phyloP scores from a whole-genome alignment of 441 rosid species.

The Capsella rubella region DNA sequence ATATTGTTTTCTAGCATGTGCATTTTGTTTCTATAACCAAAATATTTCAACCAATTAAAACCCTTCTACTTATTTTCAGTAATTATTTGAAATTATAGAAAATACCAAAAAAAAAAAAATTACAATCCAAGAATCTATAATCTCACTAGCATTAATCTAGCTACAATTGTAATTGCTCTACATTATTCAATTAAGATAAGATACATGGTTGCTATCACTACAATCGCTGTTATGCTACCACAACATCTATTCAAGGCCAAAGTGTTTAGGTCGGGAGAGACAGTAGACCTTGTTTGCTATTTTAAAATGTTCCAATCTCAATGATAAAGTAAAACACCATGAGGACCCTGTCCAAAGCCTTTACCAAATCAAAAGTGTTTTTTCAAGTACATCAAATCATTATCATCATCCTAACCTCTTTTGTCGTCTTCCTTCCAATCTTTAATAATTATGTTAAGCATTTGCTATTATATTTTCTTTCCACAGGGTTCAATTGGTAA shows the following conservation, averaged over 20 bases:
- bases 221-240: constrained; percentile 30
- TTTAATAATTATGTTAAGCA: not conserved
- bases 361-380: constrained; percentile 33
- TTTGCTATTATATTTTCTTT: not conserved
- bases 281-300: constrained; percentile 40
- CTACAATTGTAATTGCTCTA: not conserved
- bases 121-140: not conserved
- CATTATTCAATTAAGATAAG: constrained; percentile 2
- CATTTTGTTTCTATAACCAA: not conserved
- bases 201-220: constrained; percentile 26
- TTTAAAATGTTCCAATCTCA: constrained; percentile 33
- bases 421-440: constrained; percentile 39
- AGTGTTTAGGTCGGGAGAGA: constrained; percentile 42
- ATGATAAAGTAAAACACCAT: constrained; percentile 24
- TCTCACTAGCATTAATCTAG: not conserved
- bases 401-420: constrained; percentile 24
- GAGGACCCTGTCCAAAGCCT: constrained; percentile 32
- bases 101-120: not conserved
- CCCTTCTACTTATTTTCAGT: not conserved
- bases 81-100: not conserved
- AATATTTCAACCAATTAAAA: not conserved
- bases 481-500: too few relatives aligned
- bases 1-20: too few relatives aligned
- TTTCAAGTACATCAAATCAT: constrained; percentile 45
- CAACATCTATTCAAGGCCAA: constrained; percentile 37